A percentile compares a stretch with the other conserved stretches of the same genome.
These are phyloP conservation scores for Apophysomyces elegans DNA, from an alignment of 371 early-diverging fungal genomes.

Conservation along the genomic window DNA sequence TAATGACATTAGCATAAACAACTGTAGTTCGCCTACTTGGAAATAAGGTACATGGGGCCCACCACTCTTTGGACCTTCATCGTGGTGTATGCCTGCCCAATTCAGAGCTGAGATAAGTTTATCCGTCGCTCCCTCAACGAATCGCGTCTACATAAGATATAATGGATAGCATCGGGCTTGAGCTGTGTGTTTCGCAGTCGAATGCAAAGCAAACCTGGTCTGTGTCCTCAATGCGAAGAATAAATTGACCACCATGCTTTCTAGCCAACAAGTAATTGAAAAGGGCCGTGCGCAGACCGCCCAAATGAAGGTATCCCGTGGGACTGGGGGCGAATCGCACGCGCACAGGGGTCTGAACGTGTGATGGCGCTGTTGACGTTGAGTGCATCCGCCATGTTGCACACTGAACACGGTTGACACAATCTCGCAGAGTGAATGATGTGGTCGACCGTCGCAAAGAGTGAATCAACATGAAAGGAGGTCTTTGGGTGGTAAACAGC, in stretches of 20 bases:
- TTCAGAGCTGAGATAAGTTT: slow-evolving; percentile 66
- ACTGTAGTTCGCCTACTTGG: slow-evolving; percentile 50
- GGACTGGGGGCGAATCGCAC: slow-evolving; percentile 97
- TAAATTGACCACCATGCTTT: slow-evolving; percentile 74
- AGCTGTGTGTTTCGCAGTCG: background rate
- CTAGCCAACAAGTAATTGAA: slow-evolving; percentile 89
- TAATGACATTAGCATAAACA: background rate
- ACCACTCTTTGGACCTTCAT: slow-evolving; percentile 78
- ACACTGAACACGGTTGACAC: background rate
- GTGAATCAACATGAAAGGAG: background rate
- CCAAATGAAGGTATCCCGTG: slow-evolving; percentile 92
- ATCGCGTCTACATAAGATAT: slow-evolving; percentile 58
- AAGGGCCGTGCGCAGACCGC: slow-evolving; percentile 92
- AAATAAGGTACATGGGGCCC: slow-evolving; percentile 73
- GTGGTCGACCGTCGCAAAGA: background rate
- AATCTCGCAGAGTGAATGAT: background rate
- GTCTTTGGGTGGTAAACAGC: background rate
- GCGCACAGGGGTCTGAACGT: slow-evolving; percentile 48
- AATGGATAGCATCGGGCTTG: background rate
- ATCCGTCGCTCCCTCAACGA: slow-evolving; percentile 80
- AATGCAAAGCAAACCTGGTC: slow-evolving; percentile 67
- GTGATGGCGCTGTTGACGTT: background rate
- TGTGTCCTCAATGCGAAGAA: slow-evolving; percentile 95
- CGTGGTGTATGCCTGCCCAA: slow-evolving; percentile 81
- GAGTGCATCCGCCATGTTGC: background rate